Conservation (phyloP, 2,329 filamentous ascomycete species). For the Torrubiella hemipterigena region DNA sequence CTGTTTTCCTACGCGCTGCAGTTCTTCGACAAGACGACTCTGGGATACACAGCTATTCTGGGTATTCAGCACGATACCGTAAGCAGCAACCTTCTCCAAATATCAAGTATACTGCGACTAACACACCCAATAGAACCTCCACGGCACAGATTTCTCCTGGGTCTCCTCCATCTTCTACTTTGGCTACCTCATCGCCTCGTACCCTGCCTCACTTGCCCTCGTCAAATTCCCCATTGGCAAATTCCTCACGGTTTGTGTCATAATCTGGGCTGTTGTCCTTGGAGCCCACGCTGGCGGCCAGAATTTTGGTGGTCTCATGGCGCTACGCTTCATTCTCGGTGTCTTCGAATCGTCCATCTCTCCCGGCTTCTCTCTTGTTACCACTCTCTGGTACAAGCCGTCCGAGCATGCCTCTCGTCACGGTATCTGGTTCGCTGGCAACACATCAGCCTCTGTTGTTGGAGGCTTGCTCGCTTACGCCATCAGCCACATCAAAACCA, state of each 20-base stretch:
- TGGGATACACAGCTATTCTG: constrained; percentile 4
- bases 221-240: constrained; percentile 12
- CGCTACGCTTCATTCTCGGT: constrained; percentile 13
- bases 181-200: constrained; percentile 25
- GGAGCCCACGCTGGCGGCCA: constrained; percentile 25
- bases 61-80: constrained; percentile 5
- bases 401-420: constrained; percentile 15
- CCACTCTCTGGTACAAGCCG: constrained; percentile 17
- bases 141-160: constrained; percentile 32
- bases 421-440: constrained; percentile 18
- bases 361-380: constrained; percentile 14
- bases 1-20: constrained; percentile 5
- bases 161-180: constrained; percentile 35
- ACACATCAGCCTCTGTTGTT: constrained; percentile 14
- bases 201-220: constrained; percentile 10
- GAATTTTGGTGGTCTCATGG: constrained; percentile 17
- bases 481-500: constrained; percentile 10
- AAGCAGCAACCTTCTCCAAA: not conserved
- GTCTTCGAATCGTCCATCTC: constrained; percentile 14
- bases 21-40: constrained; percentile 5
- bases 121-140: constrained; percentile 4
- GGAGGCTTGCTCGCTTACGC: constrained; percentile 15
- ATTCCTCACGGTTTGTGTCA: constrained; percentile 10
- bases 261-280: constrained; percentile 22
- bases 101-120: no score